Evolutionary conservation across 179 eudicot genomes (phyloP).

Genomic region (Sideroxylon spinosum): DNA sequence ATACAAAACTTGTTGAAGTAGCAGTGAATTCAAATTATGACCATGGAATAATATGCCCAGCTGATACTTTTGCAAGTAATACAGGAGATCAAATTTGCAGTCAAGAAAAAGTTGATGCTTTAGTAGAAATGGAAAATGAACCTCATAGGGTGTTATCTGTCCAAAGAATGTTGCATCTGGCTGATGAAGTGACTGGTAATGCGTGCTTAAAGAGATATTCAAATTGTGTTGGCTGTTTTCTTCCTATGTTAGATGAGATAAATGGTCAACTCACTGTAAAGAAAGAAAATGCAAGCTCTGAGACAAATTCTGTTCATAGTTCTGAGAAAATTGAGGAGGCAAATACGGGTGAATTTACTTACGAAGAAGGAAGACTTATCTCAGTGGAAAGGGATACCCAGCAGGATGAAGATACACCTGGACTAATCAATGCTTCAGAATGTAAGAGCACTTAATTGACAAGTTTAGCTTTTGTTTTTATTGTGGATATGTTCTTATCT

Average conservation of each 20-base stretch:
- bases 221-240: not conserved
- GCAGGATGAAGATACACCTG: not conserved
- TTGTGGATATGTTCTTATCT: no score
- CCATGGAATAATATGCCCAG: not conserved
- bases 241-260: not conserved
- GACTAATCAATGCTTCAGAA: not conserved
- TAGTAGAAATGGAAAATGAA: not conserved
- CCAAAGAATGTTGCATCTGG: not conserved
- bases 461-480: not conserved
- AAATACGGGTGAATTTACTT: not conserved
- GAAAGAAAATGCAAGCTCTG: not conserved
- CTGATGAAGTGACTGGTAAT: not conserved
- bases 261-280: not conserved
- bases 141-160: not conserved
- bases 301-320: not conserved
- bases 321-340: slow-evolving; percentile 3
- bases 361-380: not conserved
- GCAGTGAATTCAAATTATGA: not conserved
- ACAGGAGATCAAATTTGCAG: not conserved
- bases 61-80: not conserved
- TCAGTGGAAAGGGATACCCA: slow-evolving; percentile 1
- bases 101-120: not conserved
- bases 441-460: not conserved
- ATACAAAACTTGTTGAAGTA: not conserved
- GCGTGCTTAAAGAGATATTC: slow-evolving; percentile 1